Percentiles rank a stretch among this genome's conserved stretches.
Conservation (phyloP, 2,329 filamentous ascomycete species). For the Epichloe amarillans region DNA sequence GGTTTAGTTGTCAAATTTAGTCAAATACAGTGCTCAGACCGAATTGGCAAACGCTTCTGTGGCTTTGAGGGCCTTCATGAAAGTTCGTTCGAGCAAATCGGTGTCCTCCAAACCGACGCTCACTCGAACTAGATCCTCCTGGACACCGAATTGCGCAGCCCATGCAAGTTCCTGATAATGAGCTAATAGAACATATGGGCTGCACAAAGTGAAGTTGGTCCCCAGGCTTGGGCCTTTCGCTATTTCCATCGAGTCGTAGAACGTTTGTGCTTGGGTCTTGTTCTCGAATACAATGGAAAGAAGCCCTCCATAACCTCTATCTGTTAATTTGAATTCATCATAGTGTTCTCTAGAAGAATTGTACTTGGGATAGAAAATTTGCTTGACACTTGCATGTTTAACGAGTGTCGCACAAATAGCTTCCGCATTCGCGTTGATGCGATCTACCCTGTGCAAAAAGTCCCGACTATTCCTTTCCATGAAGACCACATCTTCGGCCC, state of each 20-base stretch:
- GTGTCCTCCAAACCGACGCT: constrained; percentile 83
- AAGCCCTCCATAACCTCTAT: constrained; percentile 79
- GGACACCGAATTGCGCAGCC: constrained; percentile 70
- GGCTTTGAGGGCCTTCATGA: constrained; percentile 57
- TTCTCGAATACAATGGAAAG: constrained; percentile 71
- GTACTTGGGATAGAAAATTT: constrained; percentile 77
- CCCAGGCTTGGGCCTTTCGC: constrained; percentile 90
- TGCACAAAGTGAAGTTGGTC: constrained; percentile 90
- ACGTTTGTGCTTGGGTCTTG: constrained; percentile 57
- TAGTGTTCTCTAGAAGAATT: constrained; percentile 58
- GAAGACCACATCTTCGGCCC: constrained; percentile 88
- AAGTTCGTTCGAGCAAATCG: constrained; percentile 46
- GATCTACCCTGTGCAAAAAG: constrained; percentile 68
- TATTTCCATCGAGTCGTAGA: constrained; percentile 77
- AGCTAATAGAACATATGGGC: constrained; percentile 80
- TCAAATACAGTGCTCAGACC: neutral
- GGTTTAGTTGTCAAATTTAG: neutral
- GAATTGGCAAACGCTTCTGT: constrained; percentile 15
- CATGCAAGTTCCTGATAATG: constrained; percentile 90
- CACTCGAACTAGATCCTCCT: constrained; percentile 66
- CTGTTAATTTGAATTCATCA: constrained; percentile 59
- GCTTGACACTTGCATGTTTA: constrained; percentile 50
- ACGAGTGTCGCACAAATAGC: constrained; percentile 62
- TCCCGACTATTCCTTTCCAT: constrained; percentile 94
- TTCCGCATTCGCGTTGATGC: constrained; percentile 78